phyloP scores from a whole-genome alignment of 2,329 filamentous ascomycete genomes.

The Metarhizium brunneum region DNA sequence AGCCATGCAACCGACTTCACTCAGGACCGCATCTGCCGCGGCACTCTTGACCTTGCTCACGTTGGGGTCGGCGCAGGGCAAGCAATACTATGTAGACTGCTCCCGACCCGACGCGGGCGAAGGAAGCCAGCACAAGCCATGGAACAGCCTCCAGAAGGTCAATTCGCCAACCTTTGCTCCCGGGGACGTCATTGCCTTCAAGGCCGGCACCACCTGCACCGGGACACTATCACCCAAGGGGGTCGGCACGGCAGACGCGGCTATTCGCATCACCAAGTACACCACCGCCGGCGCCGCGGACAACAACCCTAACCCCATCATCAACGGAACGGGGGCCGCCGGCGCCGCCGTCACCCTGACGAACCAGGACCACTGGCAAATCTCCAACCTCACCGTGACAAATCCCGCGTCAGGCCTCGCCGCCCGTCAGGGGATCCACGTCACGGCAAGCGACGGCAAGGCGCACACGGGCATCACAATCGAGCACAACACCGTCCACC shows the following conservation, averaged over 20 bases:
- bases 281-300: neutral
- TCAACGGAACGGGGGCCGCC: constrained; percentile 12
- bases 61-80: neutral
- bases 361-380: constrained; percentile 15
- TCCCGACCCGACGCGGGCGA: constrained; percentile 4
- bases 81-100: constrained; percentile 14
- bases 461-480: constrained; percentile 14
- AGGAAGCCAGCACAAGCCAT: constrained; percentile 10
- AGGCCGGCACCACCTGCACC: constrained; percentile 10
- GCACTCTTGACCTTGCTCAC: neutral
- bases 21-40: neutral
- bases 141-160: constrained; percentile 10
- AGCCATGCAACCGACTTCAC: neutral
- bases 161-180: constrained; percentile 10
- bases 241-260: constrained; percentile 7
- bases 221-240: constrained; percentile 12
- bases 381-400: constrained; percentile 8
- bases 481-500: constrained; percentile 11
- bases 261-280: constrained; percentile 13
- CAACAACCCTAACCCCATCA: constrained; percentile 8
- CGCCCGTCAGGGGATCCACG: constrained; percentile 13
- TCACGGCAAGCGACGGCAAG: constrained; percentile 12
- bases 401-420: constrained; percentile 10
- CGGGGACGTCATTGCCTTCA: constrained; percentile 12
- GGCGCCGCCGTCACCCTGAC: constrained; percentile 11